These are phyloP conservation scores for Aspergillus unguis DNA, from an alignment of 2,329 filamentous ascomycete genomes.

Conservation along the genomic window DNA sequence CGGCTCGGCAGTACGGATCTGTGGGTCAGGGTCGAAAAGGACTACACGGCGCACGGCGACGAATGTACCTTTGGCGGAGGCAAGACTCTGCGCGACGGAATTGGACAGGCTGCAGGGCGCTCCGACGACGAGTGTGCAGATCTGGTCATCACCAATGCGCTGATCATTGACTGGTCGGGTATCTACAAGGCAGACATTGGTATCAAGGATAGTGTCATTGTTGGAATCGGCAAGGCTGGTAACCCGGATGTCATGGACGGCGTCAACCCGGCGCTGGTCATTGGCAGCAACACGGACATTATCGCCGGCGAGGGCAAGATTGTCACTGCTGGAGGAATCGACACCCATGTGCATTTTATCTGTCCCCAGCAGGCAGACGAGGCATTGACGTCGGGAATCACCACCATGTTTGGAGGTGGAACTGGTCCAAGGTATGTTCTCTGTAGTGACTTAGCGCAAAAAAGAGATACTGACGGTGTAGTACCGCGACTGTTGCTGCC, in stretches of 20 bases:
- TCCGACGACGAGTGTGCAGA: conserved; percentile 71
- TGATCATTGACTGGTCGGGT: conserved; percentile 86
- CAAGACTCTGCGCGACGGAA: conserved; percentile 89
- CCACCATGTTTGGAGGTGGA: conserved; percentile 85
- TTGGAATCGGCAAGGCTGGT: conserved; percentile 87
- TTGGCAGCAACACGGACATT: conserved; percentile 87
- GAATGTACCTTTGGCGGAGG: conserved; percentile 95
- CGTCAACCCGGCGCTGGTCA: conserved; percentile 71
- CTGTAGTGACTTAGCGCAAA: no score
- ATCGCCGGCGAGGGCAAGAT: conserved; percentile 89
- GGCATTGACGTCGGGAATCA: conserved; percentile 78
- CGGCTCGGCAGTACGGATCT: conserved; percentile 81
- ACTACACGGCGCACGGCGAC: conserved; percentile 80
- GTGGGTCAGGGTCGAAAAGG: conserved; percentile 86
- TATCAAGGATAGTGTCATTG: conserved; percentile 80
- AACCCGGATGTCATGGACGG: conserved; percentile 98
- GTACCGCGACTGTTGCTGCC: conserved; percentile 80
- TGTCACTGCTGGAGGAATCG: conserved; percentile 83
- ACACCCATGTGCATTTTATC: conserved; percentile 91
- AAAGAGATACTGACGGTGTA: no score
- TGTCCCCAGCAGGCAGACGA: conserved; percentile 89
- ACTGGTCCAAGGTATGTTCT: conserved; percentile 68
- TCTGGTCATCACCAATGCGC: conserved; percentile 81
- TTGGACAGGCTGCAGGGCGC: conserved; percentile 85
- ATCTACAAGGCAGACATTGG: conserved; percentile 98